Conservation (phyloP, 1,284 basidiomycete genomes). For the Lentinus polychrous region DNA sequence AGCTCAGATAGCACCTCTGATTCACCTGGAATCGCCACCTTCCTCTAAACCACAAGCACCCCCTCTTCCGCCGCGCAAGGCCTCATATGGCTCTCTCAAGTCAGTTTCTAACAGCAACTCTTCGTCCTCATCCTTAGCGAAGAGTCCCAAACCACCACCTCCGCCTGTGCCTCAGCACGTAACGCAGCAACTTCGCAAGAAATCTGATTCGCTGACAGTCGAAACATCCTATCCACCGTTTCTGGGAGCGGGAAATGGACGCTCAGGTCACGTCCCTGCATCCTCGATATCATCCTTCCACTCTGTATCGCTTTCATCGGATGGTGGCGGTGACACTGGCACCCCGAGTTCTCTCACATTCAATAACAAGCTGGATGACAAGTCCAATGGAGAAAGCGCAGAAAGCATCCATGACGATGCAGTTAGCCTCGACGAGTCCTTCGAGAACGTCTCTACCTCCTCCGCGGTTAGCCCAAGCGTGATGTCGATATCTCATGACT, state of each 20-base stretch:
- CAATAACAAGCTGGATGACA: slow-evolving; percentile 16
- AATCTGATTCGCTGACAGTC: slow-evolving; percentile 39
- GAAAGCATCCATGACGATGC: slow-evolving; percentile 37
- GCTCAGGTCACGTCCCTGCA: slow-evolving; percentile 45
- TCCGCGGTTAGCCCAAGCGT: slow-evolving; percentile 19
- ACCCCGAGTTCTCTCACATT: slow-evolving; percentile 38
- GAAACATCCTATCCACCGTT: slow-evolving; percentile 54
- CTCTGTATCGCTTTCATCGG: slow-evolving; percentile 72
- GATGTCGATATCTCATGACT: slow-evolving; percentile 23
- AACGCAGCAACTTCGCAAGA: slow-evolving; percentile 26
- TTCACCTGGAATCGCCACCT: slow-evolving; percentile 41
- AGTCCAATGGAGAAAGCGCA: slow-evolving; percentile 10
- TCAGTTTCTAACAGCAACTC: slow-evolving; percentile 32
- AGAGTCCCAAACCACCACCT: slow-evolving; percentile 13
- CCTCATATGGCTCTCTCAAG: slow-evolving; percentile 44
- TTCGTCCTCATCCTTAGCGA: slow-evolving; percentile 18
- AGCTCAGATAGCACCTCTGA: slow-evolving; percentile 36
- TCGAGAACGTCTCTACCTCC: slow-evolving; percentile 56
- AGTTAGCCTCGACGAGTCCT: slow-evolving; percentile 60
- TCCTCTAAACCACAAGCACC: slow-evolving; percentile 29
- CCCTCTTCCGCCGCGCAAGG: slow-evolving; percentile 61
- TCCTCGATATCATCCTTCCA: slow-evolving; percentile 77
- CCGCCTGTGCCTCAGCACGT: background rate
- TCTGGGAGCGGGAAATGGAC: slow-evolving; percentile 27
- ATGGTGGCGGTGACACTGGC: slow-evolving; percentile 39